Evolutionary conservation across 1,284 basidiomycete species (phyloP).

Genomic region (Ustilago esculenta): DNA sequence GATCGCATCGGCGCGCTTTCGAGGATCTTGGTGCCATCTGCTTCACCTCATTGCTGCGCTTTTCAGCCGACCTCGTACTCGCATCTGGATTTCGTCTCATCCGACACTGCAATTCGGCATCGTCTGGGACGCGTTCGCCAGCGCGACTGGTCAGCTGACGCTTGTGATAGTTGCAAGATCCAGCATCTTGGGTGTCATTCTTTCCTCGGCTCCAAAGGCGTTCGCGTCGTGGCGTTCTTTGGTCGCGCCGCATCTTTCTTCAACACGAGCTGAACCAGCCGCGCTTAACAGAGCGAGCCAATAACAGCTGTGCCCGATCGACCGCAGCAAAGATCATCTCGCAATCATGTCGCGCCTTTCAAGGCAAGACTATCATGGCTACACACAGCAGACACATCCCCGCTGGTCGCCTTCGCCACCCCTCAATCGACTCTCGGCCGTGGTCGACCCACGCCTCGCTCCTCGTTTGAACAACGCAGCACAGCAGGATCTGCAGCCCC

Average conservation of each 20-base stretch:
- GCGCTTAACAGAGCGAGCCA: too few species aligned
- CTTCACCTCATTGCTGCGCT: not conserved
- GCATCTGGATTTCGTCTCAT: not conserved
- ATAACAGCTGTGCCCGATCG: too few species aligned
- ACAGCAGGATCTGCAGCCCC: slow-evolving; percentile 32
- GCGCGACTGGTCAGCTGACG: too few species aligned
- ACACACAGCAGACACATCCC: slow-evolving; percentile 28
- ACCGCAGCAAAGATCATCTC: not conserved
- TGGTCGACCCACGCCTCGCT: slow-evolving; percentile 32
- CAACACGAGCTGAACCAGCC: too few species aligned
- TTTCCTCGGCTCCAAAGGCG: too few species aligned
- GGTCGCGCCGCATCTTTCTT: too few species aligned
- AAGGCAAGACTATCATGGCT: slow-evolving; percentile 42
- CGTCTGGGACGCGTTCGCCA: too few species aligned
- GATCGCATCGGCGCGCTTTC: too few species aligned
- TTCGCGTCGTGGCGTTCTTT: too few species aligned
- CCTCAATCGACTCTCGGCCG: slow-evolving; percentile 34
- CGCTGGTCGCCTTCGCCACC: slow-evolving; percentile 48
- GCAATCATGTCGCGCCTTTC: slow-evolving; percentile 44
- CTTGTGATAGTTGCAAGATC: too few species aligned
- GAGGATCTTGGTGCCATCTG: too few species aligned
- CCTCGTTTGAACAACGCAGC: slow-evolving; percentile 27
- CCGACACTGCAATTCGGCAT: not conserved
- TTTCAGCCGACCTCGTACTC: not conserved
- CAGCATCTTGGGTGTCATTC: not conserved